These are phyloP conservation scores for Apiotrichum akiyoshidainum DNA, from an alignment of 1,284 basidiomycete genomes.

Conservation along the genomic window DNA sequence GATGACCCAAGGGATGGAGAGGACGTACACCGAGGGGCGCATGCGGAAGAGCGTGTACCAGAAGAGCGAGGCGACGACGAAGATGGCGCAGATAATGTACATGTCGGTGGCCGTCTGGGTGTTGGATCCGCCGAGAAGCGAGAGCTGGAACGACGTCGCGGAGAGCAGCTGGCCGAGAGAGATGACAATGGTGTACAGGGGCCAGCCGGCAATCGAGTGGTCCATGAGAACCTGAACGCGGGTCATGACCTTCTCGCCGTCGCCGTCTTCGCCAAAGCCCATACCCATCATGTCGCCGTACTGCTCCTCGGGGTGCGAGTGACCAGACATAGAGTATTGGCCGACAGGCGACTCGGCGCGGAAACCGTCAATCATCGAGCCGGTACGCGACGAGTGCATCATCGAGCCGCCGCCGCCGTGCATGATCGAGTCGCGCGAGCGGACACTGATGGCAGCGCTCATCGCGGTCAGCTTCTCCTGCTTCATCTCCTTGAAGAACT, in stretches of 20 bases:
- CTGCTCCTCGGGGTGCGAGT: slow-evolving; percentile 45
- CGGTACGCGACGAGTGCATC: slow-evolving; percentile 29
- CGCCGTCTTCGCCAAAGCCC: slow-evolving; percentile 53
- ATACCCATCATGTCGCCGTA: slow-evolving; percentile 53
- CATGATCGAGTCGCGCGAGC: slow-evolving; percentile 68
- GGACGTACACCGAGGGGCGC: slow-evolving; percentile 79
- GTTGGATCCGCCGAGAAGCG: slow-evolving; percentile 76
- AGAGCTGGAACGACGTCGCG: slow-evolving; percentile 87
- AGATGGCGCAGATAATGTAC: slow-evolving; percentile 82
- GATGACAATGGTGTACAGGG: slow-evolving; percentile 82
- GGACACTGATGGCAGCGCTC: slow-evolving; percentile 45
- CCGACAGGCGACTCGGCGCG: slow-evolving; percentile 59
- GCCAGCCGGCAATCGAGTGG: slow-evolving; percentile 75
- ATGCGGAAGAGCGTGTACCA: slow-evolving; percentile 89
- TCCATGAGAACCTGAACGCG: slow-evolving; percentile 75
- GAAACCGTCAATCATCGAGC: slow-evolving; percentile 65
- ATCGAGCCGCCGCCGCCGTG: slow-evolving; percentile 10
- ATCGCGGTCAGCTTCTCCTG: slow-evolving; percentile 63
- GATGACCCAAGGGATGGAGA: slow-evolving; percentile 82
- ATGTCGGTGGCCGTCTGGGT: slow-evolving; percentile 74
- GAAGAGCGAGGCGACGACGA: slow-evolving; percentile 74
- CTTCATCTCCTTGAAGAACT: slow-evolving; percentile 83
- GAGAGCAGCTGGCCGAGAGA: slow-evolving; percentile 69
- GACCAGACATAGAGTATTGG: slow-evolving; percentile 45
- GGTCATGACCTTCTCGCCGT: slow-evolving; percentile 64